These are phyloP conservation scores for Verticillium albo-atrum DNA, from an alignment of 2,329 filamentous ascomycete genomes.

Conservation along the genomic window DNA sequence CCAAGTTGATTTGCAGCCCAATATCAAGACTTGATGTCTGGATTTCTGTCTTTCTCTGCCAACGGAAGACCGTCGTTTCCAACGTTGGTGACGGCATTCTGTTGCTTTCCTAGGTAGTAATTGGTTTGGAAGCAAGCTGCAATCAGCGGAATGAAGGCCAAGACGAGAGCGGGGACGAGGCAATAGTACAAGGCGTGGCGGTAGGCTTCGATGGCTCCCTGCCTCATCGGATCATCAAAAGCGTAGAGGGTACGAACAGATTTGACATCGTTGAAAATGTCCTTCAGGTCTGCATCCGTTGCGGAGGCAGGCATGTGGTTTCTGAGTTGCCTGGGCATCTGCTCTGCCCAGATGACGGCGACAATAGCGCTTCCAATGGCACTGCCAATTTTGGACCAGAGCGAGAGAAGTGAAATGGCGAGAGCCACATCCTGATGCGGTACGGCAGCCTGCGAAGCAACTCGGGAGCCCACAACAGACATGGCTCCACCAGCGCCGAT, in stretches of 20 bases:
- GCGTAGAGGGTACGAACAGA: conserved; percentile 9
- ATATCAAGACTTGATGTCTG: not conserved
- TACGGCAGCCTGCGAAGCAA: conserved; percentile 6
- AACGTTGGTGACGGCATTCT: conserved; percentile 9
- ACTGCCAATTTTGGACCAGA: conserved; percentile 9
- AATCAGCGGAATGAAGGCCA: conserved; percentile 9
- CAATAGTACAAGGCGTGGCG: conserved; percentile 10
- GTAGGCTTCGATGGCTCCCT: conserved; percentile 13
- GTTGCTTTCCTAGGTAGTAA: conserved; percentile 11
- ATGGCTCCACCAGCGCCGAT: conserved; percentile 49
- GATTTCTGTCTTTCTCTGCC: conserved; percentile 7
- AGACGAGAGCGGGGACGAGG: conserved; percentile 5
- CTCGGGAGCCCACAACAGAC: conserved; percentile 8
- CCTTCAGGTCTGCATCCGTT: conserved; percentile 15
- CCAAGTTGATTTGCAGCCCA: too few relatives aligned
- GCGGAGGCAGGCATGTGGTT: conserved; percentile 15
- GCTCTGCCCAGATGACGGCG: conserved; percentile 8
- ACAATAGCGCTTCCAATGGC: conserved; percentile 8
- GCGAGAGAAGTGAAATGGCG: conserved; percentile 5
- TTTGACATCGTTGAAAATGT: conserved; percentile 4
- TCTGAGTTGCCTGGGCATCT: conserved; percentile 19
- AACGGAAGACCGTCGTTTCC: conserved; percentile 6
- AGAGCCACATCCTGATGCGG: conserved; percentile 8
- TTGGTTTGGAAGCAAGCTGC: conserved; percentile 11
- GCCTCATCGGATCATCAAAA: conserved; percentile 11